Conservation (phyloP, 495 filamentous ascomycete species). For the Durotheca rogersii region DNA sequence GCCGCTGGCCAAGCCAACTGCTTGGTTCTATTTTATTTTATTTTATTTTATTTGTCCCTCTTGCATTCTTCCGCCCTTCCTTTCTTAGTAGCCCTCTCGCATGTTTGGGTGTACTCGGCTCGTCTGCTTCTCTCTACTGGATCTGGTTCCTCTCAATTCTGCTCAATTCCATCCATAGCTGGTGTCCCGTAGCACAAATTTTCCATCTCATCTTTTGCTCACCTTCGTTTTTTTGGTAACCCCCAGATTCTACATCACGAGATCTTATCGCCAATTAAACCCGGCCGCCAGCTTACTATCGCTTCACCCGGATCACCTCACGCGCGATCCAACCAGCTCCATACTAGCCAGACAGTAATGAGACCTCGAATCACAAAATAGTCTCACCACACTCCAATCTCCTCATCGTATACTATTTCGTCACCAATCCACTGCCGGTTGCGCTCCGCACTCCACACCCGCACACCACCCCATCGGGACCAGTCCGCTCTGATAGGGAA, state of each 20-base stretch:
- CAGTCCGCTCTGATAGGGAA: slow-evolving; percentile 23
- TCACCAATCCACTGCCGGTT: slow-evolving; percentile 2
- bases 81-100: slow-evolving; percentile 6
- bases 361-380: not conserved
- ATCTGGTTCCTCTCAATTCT: slow-evolving; percentile 19
- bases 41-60: not conserved
- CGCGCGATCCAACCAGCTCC: slow-evolving; percentile 5
- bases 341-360: not conserved
- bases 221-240: slow-evolving; percentile 6
- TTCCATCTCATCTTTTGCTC: not conserved
- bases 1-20: slow-evolving; percentile 21
- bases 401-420: slow-evolving; percentile 13
- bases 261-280: too few species aligned
- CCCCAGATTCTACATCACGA: too few species aligned
- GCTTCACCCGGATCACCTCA: too few species aligned
- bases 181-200: slow-evolving; percentile 22
- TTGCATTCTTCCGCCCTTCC: slow-evolving; percentile 6
- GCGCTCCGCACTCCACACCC: slow-evolving; percentile 19
- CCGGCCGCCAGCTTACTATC: too few species aligned
- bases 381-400: slow-evolving; percentile 11
- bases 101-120: slow-evolving; percentile 14
- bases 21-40: slow-evolving; percentile 8
- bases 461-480: slow-evolving; percentile 17
- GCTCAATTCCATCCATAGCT: too few species aligned
- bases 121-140: slow-evolving; percentile 26